Percentiles rank a stretch among this genome's conserved stretches.
phyloP scores from a whole-genome alignment of 208 protist species.

The Porcisia deanei region DNA sequence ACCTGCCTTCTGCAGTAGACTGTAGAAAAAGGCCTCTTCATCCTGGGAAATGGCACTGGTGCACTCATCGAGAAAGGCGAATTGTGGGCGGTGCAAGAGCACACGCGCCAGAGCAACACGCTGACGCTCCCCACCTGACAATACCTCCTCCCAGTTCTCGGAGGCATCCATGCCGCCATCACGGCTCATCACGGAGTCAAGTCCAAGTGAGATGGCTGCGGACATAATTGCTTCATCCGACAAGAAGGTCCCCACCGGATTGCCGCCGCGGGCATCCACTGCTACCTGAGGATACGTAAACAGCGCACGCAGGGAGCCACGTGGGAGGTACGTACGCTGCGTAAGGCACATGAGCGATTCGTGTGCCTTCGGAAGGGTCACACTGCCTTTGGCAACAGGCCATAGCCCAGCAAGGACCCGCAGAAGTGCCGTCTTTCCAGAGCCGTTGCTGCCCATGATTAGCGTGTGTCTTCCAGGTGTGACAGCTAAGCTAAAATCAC shows the following conservation, averaged over 20 bases:
- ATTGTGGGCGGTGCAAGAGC: conserved; percentile 73
- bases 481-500: conserved; percentile 67
- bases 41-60: conserved; percentile 90
- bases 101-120: conserved; percentile 83
- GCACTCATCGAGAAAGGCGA: conserved; percentile 92
- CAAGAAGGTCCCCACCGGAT: conserved; percentile 30
- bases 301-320: conserved; percentile 79
- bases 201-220: conserved; percentile 47
- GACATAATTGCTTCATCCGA: conserved; percentile 57
- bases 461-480: conserved; percentile 56
- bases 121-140: conserved; percentile 92
- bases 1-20: conserved; percentile 58
- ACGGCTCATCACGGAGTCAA: conserved; percentile 65
- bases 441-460: conserved; percentile 90
- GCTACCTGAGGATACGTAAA: conserved; percentile 71
- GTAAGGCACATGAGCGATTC: conserved; percentile 64
- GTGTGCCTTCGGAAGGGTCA: conserved; percentile 35
- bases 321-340: conserved; percentile 82
- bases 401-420: conserved; percentile 72
- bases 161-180: conserved; percentile 78
- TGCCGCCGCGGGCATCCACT: conserved; percentile 21
- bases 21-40: conserved; percentile 77
- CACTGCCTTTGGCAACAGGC: conserved; percentile 56
- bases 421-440: conserved; percentile 87
- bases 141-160: conserved; percentile 82